Percentiles rank a stretch among this genome's conserved stretches.
Conservation (phyloP, 164 flowering plant genomes). For the Brasenia schreberi region DNA sequence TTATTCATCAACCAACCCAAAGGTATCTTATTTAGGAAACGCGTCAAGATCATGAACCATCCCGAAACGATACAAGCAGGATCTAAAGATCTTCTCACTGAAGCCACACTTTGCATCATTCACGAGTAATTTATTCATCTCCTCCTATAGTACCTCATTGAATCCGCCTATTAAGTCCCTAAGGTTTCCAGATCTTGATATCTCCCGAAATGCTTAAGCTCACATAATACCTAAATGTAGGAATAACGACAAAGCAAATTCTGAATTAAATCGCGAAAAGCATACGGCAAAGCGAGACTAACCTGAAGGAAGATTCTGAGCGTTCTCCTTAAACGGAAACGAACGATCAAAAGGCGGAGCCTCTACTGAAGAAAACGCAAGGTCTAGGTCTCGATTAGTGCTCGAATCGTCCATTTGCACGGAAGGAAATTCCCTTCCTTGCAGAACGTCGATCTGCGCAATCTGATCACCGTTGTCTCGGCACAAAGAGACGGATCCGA, state of each 20-base stretch:
- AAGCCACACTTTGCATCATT: too few relatives aligned
- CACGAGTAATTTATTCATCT: not conserved
- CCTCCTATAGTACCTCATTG: not conserved
- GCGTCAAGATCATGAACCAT: not conserved
- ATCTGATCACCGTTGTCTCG: too few relatives aligned
- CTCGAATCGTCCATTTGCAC: not conserved
- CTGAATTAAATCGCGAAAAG: not conserved
- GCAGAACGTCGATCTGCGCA: too few relatives aligned
- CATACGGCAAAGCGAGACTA: not conserved
- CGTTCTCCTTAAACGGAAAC: not conserved
- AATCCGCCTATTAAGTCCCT: too few relatives aligned
- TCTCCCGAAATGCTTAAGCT: too few relatives aligned
- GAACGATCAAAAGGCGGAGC: not conserved
- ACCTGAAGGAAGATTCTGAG: not conserved
- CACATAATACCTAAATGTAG: not conserved
- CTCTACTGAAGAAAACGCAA: not conserved
- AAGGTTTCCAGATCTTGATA: too few relatives aligned
- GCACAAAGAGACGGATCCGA: too few relatives aligned
- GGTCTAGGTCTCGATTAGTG: not conserved
- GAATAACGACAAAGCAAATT: not conserved
- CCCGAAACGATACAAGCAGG: not conserved
- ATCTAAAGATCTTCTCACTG: too few relatives aligned
- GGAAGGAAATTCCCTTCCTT: not conserved
- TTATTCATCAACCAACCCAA: too few relatives aligned
- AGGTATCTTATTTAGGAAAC: too few relatives aligned